Evolutionary conservation across 805 yeast species (phyloP), one percentile per base, ranked within the genome.

Genomic region (Starmerella bombicola): DNA sequence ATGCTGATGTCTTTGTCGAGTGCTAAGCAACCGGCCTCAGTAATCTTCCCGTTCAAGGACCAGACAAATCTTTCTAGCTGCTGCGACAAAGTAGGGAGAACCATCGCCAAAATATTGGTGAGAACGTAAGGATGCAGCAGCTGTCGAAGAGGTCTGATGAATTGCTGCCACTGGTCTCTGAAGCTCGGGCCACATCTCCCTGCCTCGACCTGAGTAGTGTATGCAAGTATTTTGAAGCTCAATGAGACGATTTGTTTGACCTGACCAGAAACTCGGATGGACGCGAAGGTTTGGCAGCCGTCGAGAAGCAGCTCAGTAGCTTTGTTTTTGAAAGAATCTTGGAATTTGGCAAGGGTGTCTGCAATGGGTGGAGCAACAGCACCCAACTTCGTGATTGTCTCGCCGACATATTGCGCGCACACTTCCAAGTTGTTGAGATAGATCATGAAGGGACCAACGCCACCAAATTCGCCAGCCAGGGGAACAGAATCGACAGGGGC

Each of bases 11-110:
- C 95, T 44, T 81, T 74, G 49, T 91, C 97, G 37, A 91, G 63
- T 48, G 77, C 80, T 16, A 84, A 69, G 0, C 93, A 76, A 1
- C 96, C 97, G 30, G 81, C 61, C 51, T 81, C 93, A 55, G 82
- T 85, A 45, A 84, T 73, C 49, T 73, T 74, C 38, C 73, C 71
- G 35, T 78, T 72, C 34, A 81, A 65, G 3, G 67, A 50, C 75
- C 88, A 73, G 22, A 88, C 63, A 51, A 76, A 76, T 46, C 71
- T 68, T 53, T 83, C 94, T 3, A 84, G 53, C 15, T 70, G 50
- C 17, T 63, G 63, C 2, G 84, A 74, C 20, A 82, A 54, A 33
- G 70, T 64, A 3, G 68, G 60, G 5, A 80, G 77, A 3, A 76
- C 64, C 3, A 69, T 59, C 4, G 70, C 60, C 30, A 82, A 59